Conservation (phyloP, 2,329 filamentous ascomycete species). For the Nemania abortiva region DNA sequence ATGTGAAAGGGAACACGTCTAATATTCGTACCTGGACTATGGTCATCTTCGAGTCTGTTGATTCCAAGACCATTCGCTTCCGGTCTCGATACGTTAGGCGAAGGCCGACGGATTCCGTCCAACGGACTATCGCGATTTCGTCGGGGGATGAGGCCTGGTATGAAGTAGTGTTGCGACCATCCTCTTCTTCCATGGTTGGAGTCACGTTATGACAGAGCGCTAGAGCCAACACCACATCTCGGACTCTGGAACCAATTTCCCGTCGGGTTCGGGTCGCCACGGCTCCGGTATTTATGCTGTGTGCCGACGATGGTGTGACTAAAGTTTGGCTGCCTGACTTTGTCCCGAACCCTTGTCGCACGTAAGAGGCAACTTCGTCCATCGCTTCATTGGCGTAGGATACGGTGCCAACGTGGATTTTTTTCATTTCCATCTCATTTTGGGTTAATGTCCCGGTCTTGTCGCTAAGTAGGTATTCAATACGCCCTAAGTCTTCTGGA, state of each 20-base stretch:
- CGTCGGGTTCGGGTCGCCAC: conserved; percentile 84
- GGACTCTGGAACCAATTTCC: conserved; percentile 92
- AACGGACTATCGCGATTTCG: conserved; percentile 96
- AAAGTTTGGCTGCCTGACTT: conserved; percentile 63
- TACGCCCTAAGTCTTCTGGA: conserved; percentile 92
- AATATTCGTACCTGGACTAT: conserved; percentile 90
- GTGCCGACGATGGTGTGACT: conserved; percentile 81
- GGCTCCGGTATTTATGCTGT: conserved; percentile 69
- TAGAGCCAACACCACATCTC: conserved; percentile 91
- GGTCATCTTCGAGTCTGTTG: conserved; percentile 75
- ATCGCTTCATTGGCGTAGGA: conserved; percentile 99
- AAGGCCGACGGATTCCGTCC: conserved; percentile 93
- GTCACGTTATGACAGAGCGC: conserved; percentile 98
- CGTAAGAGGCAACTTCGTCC: conserved; percentile 92
- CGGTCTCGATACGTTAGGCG: conserved; percentile 88
- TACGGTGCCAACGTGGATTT: conserved; percentile 97
- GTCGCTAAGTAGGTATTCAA: conserved; percentile 95
- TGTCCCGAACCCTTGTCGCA: conserved; percentile 81
- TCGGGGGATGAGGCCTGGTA: conserved; percentile 98
- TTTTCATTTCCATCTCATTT: conserved; percentile 99
- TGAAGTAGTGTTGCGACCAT: conserved; percentile 80
- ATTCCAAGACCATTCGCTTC: conserved; percentile 85
- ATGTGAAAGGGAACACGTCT: conserved; percentile 97
- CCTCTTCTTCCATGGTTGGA: conserved; percentile 85
- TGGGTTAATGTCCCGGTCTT: conserved; percentile 99